Conservation (phyloP, 202 grass and related monocot genomes). For the Brachypodium distachyon region DNA sequence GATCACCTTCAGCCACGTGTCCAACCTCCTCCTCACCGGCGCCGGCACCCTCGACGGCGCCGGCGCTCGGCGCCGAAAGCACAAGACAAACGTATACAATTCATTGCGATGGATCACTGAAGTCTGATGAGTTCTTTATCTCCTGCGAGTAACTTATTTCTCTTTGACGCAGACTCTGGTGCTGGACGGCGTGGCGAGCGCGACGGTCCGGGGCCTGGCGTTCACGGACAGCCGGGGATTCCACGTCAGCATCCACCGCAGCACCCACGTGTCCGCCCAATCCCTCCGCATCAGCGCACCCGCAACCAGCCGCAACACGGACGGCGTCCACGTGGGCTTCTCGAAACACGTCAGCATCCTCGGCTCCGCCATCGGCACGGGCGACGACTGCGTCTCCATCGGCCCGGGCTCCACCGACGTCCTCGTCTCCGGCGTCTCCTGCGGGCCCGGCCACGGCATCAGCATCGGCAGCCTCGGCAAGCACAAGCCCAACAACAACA, state of each 20-base stretch:
- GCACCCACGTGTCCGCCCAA: constrained; percentile 7
- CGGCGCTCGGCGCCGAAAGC: not conserved
- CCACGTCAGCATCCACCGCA: constrained; percentile 52
- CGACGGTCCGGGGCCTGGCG: constrained; percentile 4
- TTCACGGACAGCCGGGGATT: constrained; percentile 56
- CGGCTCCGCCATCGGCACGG: constrained; percentile 28
- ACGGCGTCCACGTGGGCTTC: constrained; percentile 41
- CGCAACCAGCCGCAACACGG: constrained; percentile 40
- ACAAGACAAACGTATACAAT: not conserved
- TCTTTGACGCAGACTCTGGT: constrained; percentile 35
- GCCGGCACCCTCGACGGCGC: constrained; percentile 33
- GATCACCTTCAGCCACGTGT: constrained; percentile 35
- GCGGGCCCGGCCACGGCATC: constrained; percentile 52
- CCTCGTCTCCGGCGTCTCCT: constrained; percentile 15
- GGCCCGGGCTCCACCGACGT: constrained; percentile 31
- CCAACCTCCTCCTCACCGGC: constrained; percentile 33
- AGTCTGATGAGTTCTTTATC: too few relatives aligned
- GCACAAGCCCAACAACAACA: too few relatives aligned
- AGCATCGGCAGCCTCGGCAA: constrained; percentile 51
- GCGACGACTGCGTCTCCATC: constrained; percentile 56
- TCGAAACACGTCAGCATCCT: constrained; percentile 13
- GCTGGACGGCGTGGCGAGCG: constrained; percentile 17
- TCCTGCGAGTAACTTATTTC: too few relatives aligned
- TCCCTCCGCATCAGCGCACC: constrained; percentile 27
- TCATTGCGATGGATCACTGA: too few relatives aligned